Evolutionary conservation across 805 yeast genomes (phyloP).

Genomic region (Yarrowia phangngaensis): DNA sequence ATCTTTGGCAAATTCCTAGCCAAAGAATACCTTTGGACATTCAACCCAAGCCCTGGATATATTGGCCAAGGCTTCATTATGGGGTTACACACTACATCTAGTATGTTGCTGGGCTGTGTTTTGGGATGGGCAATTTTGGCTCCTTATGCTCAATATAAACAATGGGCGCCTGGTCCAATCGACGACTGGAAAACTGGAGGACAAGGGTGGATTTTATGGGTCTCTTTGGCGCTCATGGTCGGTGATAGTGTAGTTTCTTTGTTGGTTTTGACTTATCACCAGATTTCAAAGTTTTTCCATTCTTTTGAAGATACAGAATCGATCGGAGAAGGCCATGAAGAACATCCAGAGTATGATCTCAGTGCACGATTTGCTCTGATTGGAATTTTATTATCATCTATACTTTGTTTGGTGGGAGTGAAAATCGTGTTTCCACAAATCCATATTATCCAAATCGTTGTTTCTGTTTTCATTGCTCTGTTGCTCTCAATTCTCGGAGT

Average conservation of each 20-base stretch:
- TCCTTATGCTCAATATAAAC: constrained; percentile 62
- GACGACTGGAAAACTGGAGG: constrained; percentile 93
- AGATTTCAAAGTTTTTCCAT: background rate
- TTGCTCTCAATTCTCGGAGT: constrained; percentile 82
- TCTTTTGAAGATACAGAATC: constrained; percentile 20
- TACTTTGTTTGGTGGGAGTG: constrained; percentile 64
- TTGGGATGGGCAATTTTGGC: constrained; percentile 93
- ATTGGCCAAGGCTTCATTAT: constrained; percentile 96
- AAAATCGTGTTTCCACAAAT: constrained; percentile 63
- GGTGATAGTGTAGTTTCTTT: constrained; percentile 68
- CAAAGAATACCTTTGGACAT: constrained; percentile 66
- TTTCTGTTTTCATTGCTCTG: constrained; percentile 71
- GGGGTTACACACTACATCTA: constrained; percentile 88
- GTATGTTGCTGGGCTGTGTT: constrained; percentile 85
- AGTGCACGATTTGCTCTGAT: constrained; percentile 47
- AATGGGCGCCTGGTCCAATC: constrained; percentile 87
- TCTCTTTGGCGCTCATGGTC: constrained; percentile 88
- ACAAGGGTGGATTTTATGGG: constrained; percentile 97
- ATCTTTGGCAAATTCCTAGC: constrained; percentile 68
- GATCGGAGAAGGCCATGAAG: constrained; percentile 28
- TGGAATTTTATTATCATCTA: constrained; percentile 64
- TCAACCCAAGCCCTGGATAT: constrained; percentile 96
- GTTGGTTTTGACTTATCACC: constrained; percentile 9
- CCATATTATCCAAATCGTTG: constrained; percentile 64
- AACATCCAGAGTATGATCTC: constrained; percentile 49